Evolutionary conservation across 495 filamentous ascomycete species (phyloP), one percentile per base, ranked within the genome.

Genomic region (Daldinia bambusicola): DNA sequence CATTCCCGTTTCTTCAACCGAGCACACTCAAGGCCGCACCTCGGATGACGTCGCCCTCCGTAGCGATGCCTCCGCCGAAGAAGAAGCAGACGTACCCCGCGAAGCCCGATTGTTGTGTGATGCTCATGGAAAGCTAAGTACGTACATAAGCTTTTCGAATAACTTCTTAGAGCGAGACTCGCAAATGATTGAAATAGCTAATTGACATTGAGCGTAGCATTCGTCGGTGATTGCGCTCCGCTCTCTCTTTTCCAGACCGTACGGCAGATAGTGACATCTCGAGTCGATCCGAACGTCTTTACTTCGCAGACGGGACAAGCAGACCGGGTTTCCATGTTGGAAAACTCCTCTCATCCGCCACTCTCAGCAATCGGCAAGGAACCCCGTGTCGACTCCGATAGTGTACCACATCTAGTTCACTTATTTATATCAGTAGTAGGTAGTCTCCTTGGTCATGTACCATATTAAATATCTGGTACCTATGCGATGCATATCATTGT

Each of bases 141-240:
- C 16, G 61, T 10, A 16, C 1, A 67, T 8, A 52, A 7, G 26
- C 26, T 26, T 50, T 43, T 22, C 51, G 12, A 18, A 9, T 20
- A 3, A 2, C n/a, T 16, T 16, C 41, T 20, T 8, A 16, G 41
- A 45, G 26, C 1, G 18, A 45, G 41, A 22, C 43, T 20, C 20
- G 9, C 10, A 40, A 40, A 13, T 40, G 4, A 48, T 20, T 22
- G 0, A 48, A 22, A 9, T 48, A 20, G 20, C 20, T 48, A 22
- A 10, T 4, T 22, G 4, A 48, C 12, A 10, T 4, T 22, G 4
- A 48, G 55, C 14, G 20, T 38, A 76, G 80, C 85, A 53, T 92
- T 91, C 71, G 85, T 91, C 62, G 90, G 89, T 10, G 89, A 92
- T 64, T 90, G 89, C 12, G 89, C 89, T 13, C 89, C 88, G 43